Evolutionary conservation across 805 yeast genomes (phyloP).

Genomic region (Nakazawaea anatomiae): DNA sequence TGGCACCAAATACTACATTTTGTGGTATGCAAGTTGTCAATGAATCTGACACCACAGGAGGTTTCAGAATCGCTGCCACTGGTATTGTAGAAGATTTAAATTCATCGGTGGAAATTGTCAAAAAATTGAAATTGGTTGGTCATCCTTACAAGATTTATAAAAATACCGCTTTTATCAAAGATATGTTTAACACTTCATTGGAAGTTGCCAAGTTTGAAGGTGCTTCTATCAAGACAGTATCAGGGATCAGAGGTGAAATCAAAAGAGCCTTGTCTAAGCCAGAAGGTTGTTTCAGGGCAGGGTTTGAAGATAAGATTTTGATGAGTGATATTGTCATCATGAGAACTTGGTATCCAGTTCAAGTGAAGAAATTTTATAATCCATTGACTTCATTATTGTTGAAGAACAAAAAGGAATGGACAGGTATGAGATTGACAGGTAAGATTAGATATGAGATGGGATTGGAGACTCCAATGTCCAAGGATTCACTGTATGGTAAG

Average conservation of each 20-base stretch:
- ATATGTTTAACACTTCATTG: slow-evolving; percentile 87
- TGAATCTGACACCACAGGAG: slow-evolving; percentile 75
- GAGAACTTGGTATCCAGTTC: slow-evolving; percentile 96
- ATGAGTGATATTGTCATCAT: slow-evolving; percentile 86
- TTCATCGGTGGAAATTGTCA: slow-evolving; percentile 84
- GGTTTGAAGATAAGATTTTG: slow-evolving; percentile 91
- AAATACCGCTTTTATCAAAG: slow-evolving; percentile 95
- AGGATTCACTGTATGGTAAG: slow-evolving; percentile 52
- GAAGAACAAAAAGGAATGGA: slow-evolving; percentile 79
- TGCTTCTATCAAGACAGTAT: slow-evolving; percentile 92
- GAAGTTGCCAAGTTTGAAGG: slow-evolving; percentile 99
- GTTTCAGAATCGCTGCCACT: slow-evolving; percentile 93
- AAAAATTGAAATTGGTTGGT: slow-evolving; percentile 92
- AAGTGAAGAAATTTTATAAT: slow-evolving; percentile 84
- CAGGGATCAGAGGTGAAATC: slow-evolving; percentile 96
- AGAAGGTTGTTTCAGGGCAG: slow-evolving; percentile 93
- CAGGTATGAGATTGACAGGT: slow-evolving; percentile 95
- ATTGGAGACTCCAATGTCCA: slow-evolving; percentile 53
- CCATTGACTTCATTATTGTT: slow-evolving; percentile 90
- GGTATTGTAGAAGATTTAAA: slow-evolving; percentile 95
- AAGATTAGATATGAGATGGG: slow-evolving; percentile 76
- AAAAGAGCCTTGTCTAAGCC: slow-evolving; percentile 91
- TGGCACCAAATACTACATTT: slow-evolving; percentile 95
- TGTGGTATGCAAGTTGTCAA: slow-evolving; percentile 92
- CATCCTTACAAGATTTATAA: slow-evolving; percentile 89